phyloP scores from a whole-genome alignment of 331 rosid genomes.

The Ulmus americana region DNA sequence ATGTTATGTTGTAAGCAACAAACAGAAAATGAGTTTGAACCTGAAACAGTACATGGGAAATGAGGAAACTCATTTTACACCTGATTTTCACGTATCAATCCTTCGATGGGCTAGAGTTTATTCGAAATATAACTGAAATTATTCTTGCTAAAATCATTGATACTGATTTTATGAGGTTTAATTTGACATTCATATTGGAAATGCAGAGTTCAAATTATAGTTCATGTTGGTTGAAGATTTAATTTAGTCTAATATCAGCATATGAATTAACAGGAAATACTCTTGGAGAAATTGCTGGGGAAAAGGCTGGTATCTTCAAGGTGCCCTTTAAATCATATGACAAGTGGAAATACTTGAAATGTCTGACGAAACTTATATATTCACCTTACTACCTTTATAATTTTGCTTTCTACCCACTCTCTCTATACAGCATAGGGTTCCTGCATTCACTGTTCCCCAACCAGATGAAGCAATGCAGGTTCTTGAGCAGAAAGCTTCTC shows the following conservation, averaged over 20 bases:
- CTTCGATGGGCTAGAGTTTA: too few species aligned
- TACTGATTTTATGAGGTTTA: too few species aligned
- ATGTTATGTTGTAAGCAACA: too few species aligned
- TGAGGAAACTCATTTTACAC: too few species aligned
- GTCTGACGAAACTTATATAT: slow-evolving; percentile 8
- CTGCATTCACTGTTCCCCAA: slow-evolving; percentile 80
- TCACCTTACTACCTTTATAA: slow-evolving; percentile 11
- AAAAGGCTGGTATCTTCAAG: slow-evolving; percentile 98
- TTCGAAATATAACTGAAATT: too few species aligned
- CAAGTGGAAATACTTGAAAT: slow-evolving; percentile 11
- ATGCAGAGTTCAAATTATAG: too few species aligned
- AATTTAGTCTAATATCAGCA: not conserved
- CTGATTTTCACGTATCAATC: too few species aligned
- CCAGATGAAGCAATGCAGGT: slow-evolving; percentile 89
- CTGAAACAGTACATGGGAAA: too few species aligned
- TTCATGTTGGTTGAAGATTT: too few species aligned
- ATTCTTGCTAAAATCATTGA: too few species aligned
- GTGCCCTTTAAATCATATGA: slow-evolving; percentile 34
- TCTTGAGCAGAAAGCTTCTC: slow-evolving; percentile 72
- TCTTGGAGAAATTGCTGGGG: slow-evolving; percentile 84
- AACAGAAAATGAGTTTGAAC: too few species aligned
- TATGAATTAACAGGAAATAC: slow-evolving; percentile 54
- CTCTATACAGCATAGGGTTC: slow-evolving; percentile 48
- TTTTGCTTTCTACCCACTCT: slow-evolving; percentile 5
- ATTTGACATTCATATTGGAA: too few species aligned